Conservation (phyloP, 2,329 filamentous ascomycete species). For the Rosellinia necatrix region DNA sequence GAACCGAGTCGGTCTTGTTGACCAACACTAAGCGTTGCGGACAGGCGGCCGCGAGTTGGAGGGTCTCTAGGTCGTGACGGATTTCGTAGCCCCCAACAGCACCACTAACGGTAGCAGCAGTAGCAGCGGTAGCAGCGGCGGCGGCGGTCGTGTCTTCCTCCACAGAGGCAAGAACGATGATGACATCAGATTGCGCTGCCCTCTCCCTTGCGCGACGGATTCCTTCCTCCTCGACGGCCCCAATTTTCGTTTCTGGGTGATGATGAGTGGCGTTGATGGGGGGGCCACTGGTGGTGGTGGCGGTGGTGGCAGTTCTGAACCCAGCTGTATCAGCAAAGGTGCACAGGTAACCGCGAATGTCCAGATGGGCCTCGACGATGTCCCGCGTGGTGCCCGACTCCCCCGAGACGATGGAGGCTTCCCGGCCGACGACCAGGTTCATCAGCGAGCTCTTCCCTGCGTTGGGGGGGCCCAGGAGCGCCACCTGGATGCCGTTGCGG, state of each 20-base stretch:
- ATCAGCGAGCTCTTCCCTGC: slow-evolving; percentile 93
- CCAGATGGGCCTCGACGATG: slow-evolving; percentile 88
- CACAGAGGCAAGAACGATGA: slow-evolving; percentile 79
- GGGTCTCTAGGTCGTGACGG: slow-evolving; percentile 59
- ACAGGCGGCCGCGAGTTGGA: slow-evolving; percentile 56
- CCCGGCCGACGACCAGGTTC: slow-evolving; percentile 85
- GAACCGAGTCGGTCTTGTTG: slow-evolving; percentile 64
- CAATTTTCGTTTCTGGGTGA: slow-evolving; percentile 56
- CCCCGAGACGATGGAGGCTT: slow-evolving; percentile 91
- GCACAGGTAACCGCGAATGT: slow-evolving; percentile 87
- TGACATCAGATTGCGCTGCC: slow-evolving; percentile 81
- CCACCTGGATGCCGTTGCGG: slow-evolving; percentile 81
- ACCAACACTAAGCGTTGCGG: slow-evolving; percentile 58
- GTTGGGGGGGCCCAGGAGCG: slow-evolving; percentile 89
- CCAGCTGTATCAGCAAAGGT: slow-evolving; percentile 96
- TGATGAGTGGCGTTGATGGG: slow-evolving; percentile 21
- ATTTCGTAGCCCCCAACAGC: slow-evolving; percentile 47
- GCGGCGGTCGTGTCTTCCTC: slow-evolving; percentile 56
- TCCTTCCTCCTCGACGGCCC: slow-evolving; percentile 83
- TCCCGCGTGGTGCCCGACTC: slow-evolving; percentile 95
- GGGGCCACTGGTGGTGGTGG: slow-evolving; percentile 36
- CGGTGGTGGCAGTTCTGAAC: slow-evolving; percentile 59
- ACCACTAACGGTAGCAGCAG: slow-evolving; percentile 71
- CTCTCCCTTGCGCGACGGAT: slow-evolving; percentile 84
- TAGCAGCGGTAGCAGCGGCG: slow-evolving; percentile 82